These are phyloP conservation scores for Nicotiana paniculata DNA, from an alignment of 257 asterid genomes.

Conservation along the genomic window DNA sequence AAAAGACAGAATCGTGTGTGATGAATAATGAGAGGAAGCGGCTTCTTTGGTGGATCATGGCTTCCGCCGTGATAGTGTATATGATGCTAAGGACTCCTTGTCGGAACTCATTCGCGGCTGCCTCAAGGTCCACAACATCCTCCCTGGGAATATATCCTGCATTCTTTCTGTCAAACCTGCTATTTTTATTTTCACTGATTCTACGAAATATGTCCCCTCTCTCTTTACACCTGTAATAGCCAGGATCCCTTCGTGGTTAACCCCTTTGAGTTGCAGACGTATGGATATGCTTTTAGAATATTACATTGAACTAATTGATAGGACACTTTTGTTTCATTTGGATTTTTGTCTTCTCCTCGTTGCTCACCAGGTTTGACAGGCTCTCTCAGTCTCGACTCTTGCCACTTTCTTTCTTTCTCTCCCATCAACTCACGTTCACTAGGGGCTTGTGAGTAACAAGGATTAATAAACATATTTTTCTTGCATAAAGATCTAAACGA, in stretches of 20 bases:
- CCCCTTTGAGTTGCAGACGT: neutral
- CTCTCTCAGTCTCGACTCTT: neutral
- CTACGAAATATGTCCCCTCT: neutral
- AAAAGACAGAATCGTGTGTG: slow-evolving; percentile 10
- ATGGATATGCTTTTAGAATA: neutral
- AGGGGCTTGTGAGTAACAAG: neutral
- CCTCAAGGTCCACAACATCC: slow-evolving; percentile 41
- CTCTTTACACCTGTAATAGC: neutral
- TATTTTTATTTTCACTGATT: neutral
- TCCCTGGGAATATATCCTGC: slow-evolving; percentile 68
- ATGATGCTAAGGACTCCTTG: slow-evolving; percentile 45
- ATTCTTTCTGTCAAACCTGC: slow-evolving; percentile 50
- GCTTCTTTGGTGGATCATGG: slow-evolving; percentile 3
- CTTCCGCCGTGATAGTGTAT: neutral
- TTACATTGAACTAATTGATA: neutral
- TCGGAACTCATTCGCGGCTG: slow-evolving; percentile 46
- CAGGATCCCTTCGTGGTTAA: neutral
- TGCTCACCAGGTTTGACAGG: neutral
- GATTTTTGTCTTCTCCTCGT: neutral
- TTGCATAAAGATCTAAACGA: neutral
- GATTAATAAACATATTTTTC: neutral
- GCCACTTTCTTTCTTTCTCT: neutral
- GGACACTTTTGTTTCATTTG: neutral
- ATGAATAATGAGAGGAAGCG: slow-evolving; percentile 10
- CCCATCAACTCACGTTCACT: neutral